Percentiles rank a stretch among this genome's conserved stretches.
These are phyloP conservation scores for Verbascum thapsus DNA, from an alignment of 257 asterid species.

Conservation along the genomic window DNA sequence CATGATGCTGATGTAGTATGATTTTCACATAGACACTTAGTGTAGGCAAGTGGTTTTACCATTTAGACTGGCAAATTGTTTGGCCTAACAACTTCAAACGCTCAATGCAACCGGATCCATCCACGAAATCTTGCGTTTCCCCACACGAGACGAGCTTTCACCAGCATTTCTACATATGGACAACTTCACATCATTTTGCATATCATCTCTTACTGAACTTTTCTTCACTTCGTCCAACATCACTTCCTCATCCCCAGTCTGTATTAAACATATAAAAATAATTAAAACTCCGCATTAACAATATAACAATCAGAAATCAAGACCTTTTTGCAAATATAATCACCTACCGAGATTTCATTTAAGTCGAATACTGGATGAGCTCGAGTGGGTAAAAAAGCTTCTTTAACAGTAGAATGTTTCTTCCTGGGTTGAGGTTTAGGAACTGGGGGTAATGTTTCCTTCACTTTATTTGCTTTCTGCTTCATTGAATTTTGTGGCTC, in stretches of 20 bases:
- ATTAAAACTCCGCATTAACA: neutral
- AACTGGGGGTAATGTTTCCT: constrained; percentile 48
- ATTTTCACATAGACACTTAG: too few relatives aligned
- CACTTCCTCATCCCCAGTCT: constrained; percentile 71
- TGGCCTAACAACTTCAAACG: constrained; percentile 58
- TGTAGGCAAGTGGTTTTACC: too few relatives aligned
- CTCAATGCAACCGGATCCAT: constrained; percentile 86
- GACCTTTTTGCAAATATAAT: neutral
- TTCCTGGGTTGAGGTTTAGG: constrained; percentile 49
- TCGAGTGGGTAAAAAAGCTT: constrained; percentile 42
- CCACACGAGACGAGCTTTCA: constrained; percentile 64
- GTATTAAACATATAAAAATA: constrained; percentile 30
- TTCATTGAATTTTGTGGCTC: too few relatives aligned
- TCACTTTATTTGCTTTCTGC: constrained; percentile 36
- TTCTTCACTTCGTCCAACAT: constrained; percentile 50
- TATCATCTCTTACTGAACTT: constrained; percentile 55
- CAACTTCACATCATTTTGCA: constrained; percentile 57
- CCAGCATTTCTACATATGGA: constrained; percentile 65
- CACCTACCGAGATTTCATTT: constrained; percentile 74
- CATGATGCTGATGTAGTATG: too few relatives aligned
- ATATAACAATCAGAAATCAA: neutral
- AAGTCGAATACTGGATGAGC: constrained; percentile 81
- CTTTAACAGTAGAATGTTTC: constrained; percentile 48
- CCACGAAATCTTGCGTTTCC: constrained; percentile 85
- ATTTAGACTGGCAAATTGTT: constrained; percentile 1